Base-by-base conservation (phyloP, 1,284 basidiomycete genomes). In the Schizophyllum commune region DNA sequence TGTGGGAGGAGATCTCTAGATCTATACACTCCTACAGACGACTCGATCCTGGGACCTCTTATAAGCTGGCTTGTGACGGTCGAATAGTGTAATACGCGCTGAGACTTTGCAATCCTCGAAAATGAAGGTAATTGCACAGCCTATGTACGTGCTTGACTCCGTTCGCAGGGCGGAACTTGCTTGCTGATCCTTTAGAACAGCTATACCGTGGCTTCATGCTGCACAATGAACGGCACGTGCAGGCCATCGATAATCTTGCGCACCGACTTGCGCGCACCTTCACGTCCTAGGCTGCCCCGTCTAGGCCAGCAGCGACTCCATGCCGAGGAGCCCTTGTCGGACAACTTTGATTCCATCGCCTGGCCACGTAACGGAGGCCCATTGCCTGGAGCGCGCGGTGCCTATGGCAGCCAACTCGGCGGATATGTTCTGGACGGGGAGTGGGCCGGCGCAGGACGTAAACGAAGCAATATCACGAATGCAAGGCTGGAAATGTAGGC, bases 201-300 rank as follows among this genome's bases (percentile, higher is more conserved):
- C 83, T 86, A 1, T 91, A 83, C 70, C 85, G 94, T 27, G 92
- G 92, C 1, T 78, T 96, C 59, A 82, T 90, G 77, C 79, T 97
- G 9, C 94, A 97, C 68, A 96, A 79, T 20, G 69, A 78, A 1
- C 70, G 78, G 59, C 78, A 81, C 66, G 81, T 74, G 79, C 79
- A 62, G 93, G 22, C 76, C 93, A 57, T 74, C 88, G 52, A 79
- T 72, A 57, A 60, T 67, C 63, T 2, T 15, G 32, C 33, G 22
- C n/a, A 57, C 19, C 27, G 27, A 27, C 3, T 15, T 34, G 22
- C 20, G 1, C 19, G 4, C 15, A 17, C 22, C 20, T 19, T 13
- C 32, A 55, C 57, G 27, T 27, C 27, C 5, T 5, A 27, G 3
- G 27, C 27, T 27, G 27, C 27, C 27, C 27, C 27, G 74, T 5